A percentile compares a stretch with the other conserved stretches of the same genome.
phyloP scores from a whole-genome alignment of 2,329 filamentous ascomycete genomes.

The Penicillium thymicola region DNA sequence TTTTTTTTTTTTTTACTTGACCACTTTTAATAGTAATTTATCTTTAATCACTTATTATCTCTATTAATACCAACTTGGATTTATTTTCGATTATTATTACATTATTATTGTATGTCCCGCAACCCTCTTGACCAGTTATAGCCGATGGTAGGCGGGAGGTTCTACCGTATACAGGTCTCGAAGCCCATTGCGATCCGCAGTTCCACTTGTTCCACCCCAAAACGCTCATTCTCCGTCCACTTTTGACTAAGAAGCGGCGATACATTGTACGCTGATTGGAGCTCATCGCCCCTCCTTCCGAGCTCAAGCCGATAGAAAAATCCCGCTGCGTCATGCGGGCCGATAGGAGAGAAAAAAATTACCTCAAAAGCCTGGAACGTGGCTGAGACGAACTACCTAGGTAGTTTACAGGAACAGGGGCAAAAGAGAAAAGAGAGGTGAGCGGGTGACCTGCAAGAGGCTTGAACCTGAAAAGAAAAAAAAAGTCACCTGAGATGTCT shows the following conservation, averaged over 20 bases:
- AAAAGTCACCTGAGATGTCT: constrained; percentile 5
- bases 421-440: constrained; percentile 5
- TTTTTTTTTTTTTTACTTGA: background rate
- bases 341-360: constrained; percentile 21
- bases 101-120: background rate
- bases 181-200: constrained; percentile 15
- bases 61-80: background rate
- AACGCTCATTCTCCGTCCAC: constrained; percentile 16
- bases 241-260: constrained; percentile 25
- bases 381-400: constrained; percentile 1
- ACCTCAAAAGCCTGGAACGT: constrained; percentile 20
- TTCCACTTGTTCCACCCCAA: constrained; percentile 6
- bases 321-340: constrained; percentile 30
- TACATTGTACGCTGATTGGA: constrained; percentile 17
- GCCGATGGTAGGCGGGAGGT: constrained; percentile 21
- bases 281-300: constrained; percentile 20
- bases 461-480: background rate
- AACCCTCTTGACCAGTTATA: constrained; percentile 15
- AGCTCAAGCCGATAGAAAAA: constrained; percentile 19
- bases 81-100: constrained; percentile 1
- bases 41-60: background rate
- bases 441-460: constrained; percentile 2
- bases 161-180: constrained; percentile 15
- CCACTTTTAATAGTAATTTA: background rate
- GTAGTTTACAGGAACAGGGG: background rate